Evolutionary conservation across 148 eudicot species (phyloP), one percentile per base, ranked within the genome.

Genomic region (Limonium bicolor): DNA sequence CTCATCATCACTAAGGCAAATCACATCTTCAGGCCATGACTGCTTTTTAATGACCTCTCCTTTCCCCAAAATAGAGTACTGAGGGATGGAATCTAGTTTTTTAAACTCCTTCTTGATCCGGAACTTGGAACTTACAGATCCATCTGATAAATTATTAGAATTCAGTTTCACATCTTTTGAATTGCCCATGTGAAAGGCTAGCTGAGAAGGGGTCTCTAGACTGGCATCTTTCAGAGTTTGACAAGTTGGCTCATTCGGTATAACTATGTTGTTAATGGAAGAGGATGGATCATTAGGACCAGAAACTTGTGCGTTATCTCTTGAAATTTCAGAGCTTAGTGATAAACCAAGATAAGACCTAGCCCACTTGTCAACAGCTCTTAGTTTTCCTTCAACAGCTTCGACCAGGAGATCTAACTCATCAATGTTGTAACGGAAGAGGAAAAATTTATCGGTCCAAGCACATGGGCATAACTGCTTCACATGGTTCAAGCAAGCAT

Each of bases 321-420:
- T 78, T 10, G 74, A 64, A 44, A 67, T 43, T 49, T 60, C 60
- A 52, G 94, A 73, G 57, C 80, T 75, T 47, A 92, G 63, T 19
- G 94, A 77, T 31, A 92, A 62, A 47, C 94, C 90, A 52, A 92
- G 82, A 69, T 85, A 82, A 42, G 63, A 71, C 43, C 77, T 78
- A 22, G 95, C 88, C 94, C 94, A 92, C 70, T 85, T 70, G 66
- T 92, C 82, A 37, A 92, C 61, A 21, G 95, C 76, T 59, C 95
- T 81, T 36, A 92, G 58, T 72, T 92, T 92, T 39, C 99, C 99
- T 55, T 92, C 95, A 58, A 92, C 58, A 54, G 99, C 99, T 69
- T 92, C 94, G 64, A 70, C 83, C 65, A 92, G 52, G 20, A 92
- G 54, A 58, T 78, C 69, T 57, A 92, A 52, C 52, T 92, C 99